Base-by-base conservation (phyloP, 2,329 filamentous ascomycete genomes). In the Phyllosticta capitalensis region DNA sequence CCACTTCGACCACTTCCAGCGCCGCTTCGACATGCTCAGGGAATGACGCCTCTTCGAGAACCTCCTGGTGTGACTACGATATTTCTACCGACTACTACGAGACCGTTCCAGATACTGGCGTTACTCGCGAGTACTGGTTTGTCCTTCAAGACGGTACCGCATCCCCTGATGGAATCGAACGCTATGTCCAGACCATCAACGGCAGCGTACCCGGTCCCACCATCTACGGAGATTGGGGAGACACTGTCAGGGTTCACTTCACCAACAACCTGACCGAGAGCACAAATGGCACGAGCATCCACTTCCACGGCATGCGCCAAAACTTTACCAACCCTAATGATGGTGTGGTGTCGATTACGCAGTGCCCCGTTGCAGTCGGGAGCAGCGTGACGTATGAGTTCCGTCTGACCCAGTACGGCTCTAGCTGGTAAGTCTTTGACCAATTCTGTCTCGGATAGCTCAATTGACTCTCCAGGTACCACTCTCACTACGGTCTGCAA, bases 241-340 rank as follows among this genome's bases (percentile, higher is more conserved):
- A 78, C 60, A 73, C 63, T 38, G 73, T 85, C 5, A 66, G 70
- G 10, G 65, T 56, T 5, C 53, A 67, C 3, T 78, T 87, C 6
- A 79, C 72, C 33, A 87, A 85, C 67, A 64, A 74, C 56, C 56
- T 78, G 70, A 71, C 71, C 6, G 67, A 76, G 62, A 60, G 58
- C 54, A 33, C 45, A 20, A 86, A 87, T 62, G 83, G 83, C 48
- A 86, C 83, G 9, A 77, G 77, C 7, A 80, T 86, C 19, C 84
- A 87, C 66, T 87, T 78, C 71, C 84, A 87, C 65, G 85, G 80
- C 0, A 62, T 87, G 33, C 78, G 81, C 9, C 82, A 87, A 66
- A 74, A 78, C 61, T 73, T 77, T 65, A 81, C 76, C 54, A 81
- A 79, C 64, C 72, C 77, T 52, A 74, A 80, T 62, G 84, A 87